Base-by-base conservation (phyloP, 2,329 filamentous ascomycete genomes). In the Ophiostoma angusticollis region DNA sequence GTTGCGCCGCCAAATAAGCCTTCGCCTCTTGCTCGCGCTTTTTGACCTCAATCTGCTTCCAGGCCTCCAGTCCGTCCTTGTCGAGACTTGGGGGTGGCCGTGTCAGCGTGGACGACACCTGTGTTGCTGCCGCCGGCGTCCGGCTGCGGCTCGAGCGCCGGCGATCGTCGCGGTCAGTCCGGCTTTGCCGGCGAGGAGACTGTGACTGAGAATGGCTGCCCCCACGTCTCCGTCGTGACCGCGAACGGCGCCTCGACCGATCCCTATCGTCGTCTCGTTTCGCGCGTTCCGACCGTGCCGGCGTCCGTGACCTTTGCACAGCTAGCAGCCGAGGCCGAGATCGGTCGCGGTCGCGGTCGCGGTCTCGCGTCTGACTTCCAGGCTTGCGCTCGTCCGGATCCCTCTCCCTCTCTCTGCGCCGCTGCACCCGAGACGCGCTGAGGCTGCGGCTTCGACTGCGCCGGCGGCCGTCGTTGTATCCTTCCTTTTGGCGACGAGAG, bases 11-110 rank as follows among this genome's bases (percentile, higher is more conserved):
- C 27, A 78, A 59, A 48, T 78, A 79, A 5, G 72, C 72, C 52
- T 76, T 78, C 28, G 75, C 75, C 54, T 78, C 74, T 45, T 68
- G 68, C 52, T 78, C 73, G 36, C 74, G 67, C 52, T 74, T 72
- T 52, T 66, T 71, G 38, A 75, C 72, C 49, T 77, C 72, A 42
- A 70, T 68, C 46, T 70, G 67, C 52, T 78, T 78, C 64, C 71
- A 71, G 13, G 64, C 65, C 48, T 74, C 70, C 19, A 64, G 58
- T 29, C 64, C 65, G n/a, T 66, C 62, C 35, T 65, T 65, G 41
- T 60, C 66, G 16, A 63, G 54, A 13, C 54, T 56, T 1, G 61
- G 57, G 2, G 61, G 56, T 2, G 62, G 60, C 22, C 60, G 56
- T 5, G 54, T 50, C 8, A 53, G 38, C 1, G 42, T 35, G 2